Conservation (phyloP, 768 basidiomycete genomes). For the Mycena amicta region DNA sequence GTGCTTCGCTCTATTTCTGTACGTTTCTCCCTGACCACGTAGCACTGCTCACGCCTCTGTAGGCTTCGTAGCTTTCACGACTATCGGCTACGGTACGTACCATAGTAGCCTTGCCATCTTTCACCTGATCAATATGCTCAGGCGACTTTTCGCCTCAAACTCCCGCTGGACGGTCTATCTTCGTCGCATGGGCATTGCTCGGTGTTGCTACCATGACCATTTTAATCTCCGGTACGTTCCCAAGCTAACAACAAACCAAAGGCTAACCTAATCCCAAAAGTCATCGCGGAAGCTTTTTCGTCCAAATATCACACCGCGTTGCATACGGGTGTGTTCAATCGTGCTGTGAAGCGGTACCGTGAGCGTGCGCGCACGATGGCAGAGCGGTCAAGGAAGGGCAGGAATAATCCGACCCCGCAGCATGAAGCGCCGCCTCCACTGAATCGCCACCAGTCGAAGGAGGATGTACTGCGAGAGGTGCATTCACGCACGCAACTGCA, state of each 20-base stretch:
- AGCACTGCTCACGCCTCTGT: neutral
- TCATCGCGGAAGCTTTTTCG: slow-evolving; percentile 68
- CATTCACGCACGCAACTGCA: slow-evolving; percentile 26
- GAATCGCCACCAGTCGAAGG: slow-evolving; percentile 7
- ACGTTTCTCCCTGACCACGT: slow-evolving; percentile 24
- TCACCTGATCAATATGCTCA: no score
- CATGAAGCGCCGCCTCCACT: neutral
- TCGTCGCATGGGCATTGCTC: slow-evolving; percentile 77
- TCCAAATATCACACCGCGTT: slow-evolving; percentile 63
- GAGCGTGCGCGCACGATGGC: slow-evolving; percentile 12
- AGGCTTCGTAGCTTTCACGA: slow-evolving; percentile 77
- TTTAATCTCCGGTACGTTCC: slow-evolving; percentile 61
- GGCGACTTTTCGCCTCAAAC: slow-evolving; percentile 64
- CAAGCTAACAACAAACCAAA: neutral
- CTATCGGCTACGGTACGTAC: slow-evolving; percentile 76
- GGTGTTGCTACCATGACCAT: slow-evolving; percentile 80
- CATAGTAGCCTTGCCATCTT: no score
- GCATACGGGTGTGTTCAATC: slow-evolving; percentile 46
- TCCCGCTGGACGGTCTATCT: slow-evolving; percentile 73
- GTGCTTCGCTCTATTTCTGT: slow-evolving; percentile 74
- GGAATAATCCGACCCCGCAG: neutral
- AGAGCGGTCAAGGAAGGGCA: slow-evolving; percentile 8
- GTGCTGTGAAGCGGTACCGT: slow-evolving; percentile 48
- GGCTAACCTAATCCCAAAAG: slow-evolving; percentile 30
- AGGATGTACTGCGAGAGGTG: slow-evolving; percentile 20